Percentiles rank a stretch among this genome's conserved stretches.
Conservation (phyloP, 768 basidiomycete species). For the Calocybe indica region DNA sequence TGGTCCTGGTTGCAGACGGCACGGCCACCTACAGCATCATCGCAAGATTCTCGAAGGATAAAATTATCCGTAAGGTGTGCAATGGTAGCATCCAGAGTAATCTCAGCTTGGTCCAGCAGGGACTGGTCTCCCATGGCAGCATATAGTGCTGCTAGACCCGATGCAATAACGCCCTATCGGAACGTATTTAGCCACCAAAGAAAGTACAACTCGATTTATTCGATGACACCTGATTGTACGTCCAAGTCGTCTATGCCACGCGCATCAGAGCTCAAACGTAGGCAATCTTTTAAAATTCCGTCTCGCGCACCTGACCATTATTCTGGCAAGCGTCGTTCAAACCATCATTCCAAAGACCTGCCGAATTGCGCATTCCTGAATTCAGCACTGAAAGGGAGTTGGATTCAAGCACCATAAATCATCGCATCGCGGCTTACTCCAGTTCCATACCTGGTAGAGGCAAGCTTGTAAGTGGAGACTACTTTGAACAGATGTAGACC, state of each 20-base stretch:
- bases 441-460: constrained; percentile 24
- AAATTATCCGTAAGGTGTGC: constrained; percentile 27
- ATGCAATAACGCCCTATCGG: constrained; percentile 47
- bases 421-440: constrained; percentile 20
- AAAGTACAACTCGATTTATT: not conserved
- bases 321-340: constrained; percentile 30
- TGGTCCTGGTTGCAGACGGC: constrained; percentile 41
- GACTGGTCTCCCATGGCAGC: constrained; percentile 30
- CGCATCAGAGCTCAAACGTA: too few relatives aligned
- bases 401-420: not conserved
- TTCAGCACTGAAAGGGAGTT: constrained; percentile 22
- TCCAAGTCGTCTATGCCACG: constrained; percentile 44
- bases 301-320: constrained; percentile 32
- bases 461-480: not conserved
- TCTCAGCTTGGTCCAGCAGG: constrained; percentile 41
- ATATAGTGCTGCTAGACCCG: constrained; percentile 42
- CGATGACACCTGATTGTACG: constrained; percentile 45
- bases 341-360: constrained; percentile 41
- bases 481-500: not conserved
- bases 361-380: constrained; percentile 40
- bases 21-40: constrained; percentile 32
- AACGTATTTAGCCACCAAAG: not conserved
- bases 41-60: constrained; percentile 48
- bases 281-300: not conserved
- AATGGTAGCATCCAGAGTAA: constrained; percentile 48